Base-by-base conservation (phyloP, 345 rosid genomes). In the Aquilaria malaccensis region DNA sequence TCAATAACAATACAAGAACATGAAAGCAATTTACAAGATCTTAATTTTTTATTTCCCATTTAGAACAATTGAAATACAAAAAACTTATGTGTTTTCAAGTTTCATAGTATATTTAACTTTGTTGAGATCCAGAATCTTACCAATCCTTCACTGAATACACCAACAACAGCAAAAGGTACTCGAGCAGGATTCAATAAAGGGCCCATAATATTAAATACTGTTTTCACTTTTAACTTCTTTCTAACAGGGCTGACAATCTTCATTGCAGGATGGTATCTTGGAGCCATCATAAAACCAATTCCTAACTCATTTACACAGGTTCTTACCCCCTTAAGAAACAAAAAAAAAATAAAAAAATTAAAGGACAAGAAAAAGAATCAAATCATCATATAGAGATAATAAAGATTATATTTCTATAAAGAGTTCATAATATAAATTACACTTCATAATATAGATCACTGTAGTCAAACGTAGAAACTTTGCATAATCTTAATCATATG, bases 241-340 rank as follows among this genome's bases (percentile, higher is more conserved):
- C 99, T 80, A 64, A 91, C 94, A 55, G 89, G 85, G 57, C 88
- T 72, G 59, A 95, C 96, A 56, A 79, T 81, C 85, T 85, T 80
- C 99, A 94, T 94, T 41, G 89, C 91, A 7, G 96, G 97, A 74
- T 94, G 99, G 69, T 88, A 94, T 56, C 63, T 74, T 30, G 97
- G 88, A 47, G 91, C 51, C 97, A 91, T 85, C 96, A 94, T 94
- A 68, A 94, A 94, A 65, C 87, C 95, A 50, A 94, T 85, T 60
- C 99, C 96, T 30, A 69, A 86, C 80, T 88, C 91, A 67, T 85
- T 84, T 56, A 91, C 88, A 72, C 96, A 94, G 56, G 77, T 85
- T 65, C 55, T 74, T 67, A 91, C 69, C 31, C 89, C 97, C 79
- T 88, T 57, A n/a, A 51, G 48, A 54, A 57, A 56, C 46, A 46